These are phyloP conservation scores for Brasenia schreberi DNA, from an alignment of 164 flowering plant genomes.

Conservation along the genomic window DNA sequence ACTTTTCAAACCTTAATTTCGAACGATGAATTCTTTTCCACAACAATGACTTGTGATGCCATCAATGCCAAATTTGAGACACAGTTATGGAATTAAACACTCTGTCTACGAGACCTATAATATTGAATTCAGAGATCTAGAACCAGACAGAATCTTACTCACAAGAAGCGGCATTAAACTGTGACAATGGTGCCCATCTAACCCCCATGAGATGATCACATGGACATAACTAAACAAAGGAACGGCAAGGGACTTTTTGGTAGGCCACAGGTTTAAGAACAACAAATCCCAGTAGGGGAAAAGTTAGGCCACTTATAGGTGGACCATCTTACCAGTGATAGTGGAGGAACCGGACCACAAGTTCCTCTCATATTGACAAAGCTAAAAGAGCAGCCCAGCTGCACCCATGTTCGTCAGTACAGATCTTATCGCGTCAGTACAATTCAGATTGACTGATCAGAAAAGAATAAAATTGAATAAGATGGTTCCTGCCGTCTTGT, in stretches of 20 bases:
- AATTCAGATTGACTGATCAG: background rate
- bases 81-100: slow-evolving; percentile 1
- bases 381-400: no score
- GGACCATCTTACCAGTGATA: background rate
- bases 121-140: background rate
- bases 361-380: no score
- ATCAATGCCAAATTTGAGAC: no score
- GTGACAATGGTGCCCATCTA: background rate
- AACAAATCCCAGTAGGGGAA: no score
- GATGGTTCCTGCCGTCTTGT: background rate
- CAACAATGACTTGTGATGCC: no score
- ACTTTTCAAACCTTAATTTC: no score
- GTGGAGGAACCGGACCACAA: background rate
- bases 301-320: no score
- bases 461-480: background rate
- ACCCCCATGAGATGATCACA: background rate
- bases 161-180: background rate
- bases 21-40: no score
- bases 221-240: background rate
- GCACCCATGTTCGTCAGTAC: no score
- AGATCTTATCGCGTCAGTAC: no score
- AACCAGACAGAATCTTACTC: background rate
- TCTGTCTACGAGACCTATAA: background rate
- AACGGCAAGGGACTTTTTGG: background rate
- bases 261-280: background rate